A percentile compares a stretch with the other conserved stretches of the same genome.
These are phyloP conservation scores for Eleusine indica DNA, from an alignment of 176 grass and related monocot species.

Conservation along the genomic window DNA sequence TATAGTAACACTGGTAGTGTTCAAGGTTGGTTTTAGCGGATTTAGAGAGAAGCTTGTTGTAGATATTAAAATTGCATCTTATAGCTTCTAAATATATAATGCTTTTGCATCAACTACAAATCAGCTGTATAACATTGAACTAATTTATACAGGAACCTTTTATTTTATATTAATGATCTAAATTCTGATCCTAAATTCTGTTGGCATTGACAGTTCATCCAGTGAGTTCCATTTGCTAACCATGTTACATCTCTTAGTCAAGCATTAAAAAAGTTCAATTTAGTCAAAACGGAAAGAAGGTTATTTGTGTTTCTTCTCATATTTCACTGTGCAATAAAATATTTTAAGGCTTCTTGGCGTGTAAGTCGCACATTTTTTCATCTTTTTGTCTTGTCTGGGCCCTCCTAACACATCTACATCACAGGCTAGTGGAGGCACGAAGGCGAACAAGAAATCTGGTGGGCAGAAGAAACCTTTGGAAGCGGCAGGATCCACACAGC, in stretches of 20 bases:
- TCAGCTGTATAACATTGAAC: slow-evolving; percentile 15
- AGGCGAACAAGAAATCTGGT: slow-evolving; percentile 75
- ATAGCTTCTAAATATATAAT: neutral
- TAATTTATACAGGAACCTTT: neutral
- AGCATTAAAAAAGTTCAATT: neutral
- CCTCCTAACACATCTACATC: slow-evolving; percentile 47
- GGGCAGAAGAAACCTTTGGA: slow-evolving; percentile 92
- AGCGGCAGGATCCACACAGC: slow-evolving; percentile 54
- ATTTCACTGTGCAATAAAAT: neutral
- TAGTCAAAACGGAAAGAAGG: slow-evolving; percentile 16
- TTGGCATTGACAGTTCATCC: neutral
- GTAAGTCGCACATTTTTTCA: slow-evolving; percentile 11
- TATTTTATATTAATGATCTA: neutral
- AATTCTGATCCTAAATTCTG: slow-evolving; percentile 10
- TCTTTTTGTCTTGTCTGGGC: slow-evolving; percentile 51
- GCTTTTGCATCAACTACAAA: slow-evolving; percentile 22
- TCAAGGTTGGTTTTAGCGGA: neutral
- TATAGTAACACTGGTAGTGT: neutral
- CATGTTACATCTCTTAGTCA: slow-evolving; percentile 13
- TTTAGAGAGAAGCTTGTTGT: slow-evolving; percentile 12
- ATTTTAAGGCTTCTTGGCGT: slow-evolving; percentile 11
- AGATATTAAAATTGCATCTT: slow-evolving; percentile 6
- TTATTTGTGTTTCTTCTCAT: slow-evolving; percentile 27
- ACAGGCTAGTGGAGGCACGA: slow-evolving; percentile 35
- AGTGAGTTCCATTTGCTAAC: slow-evolving; percentile 9